phyloP scores from a whole-genome alignment of 306 rosid genomes.

The Arachis stenosperma region DNA sequence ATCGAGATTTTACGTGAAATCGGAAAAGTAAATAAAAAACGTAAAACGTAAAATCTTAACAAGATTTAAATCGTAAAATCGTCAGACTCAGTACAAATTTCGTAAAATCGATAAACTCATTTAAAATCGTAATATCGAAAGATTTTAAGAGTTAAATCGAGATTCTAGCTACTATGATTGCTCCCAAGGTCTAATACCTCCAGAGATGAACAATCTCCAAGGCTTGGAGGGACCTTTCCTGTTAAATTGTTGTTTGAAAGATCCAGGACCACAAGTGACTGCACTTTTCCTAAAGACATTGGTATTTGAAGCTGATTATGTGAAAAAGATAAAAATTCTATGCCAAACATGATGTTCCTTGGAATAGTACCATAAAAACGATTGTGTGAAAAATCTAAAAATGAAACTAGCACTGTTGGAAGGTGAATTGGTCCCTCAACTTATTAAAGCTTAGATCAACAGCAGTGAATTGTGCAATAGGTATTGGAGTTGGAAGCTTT shows the following conservation, averaged over 20 bases:
- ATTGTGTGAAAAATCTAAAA: conserved; percentile 55
- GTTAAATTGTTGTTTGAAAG: conserved; percentile 48
- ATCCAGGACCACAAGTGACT: conserved; percentile 28
- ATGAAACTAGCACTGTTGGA: neutral
- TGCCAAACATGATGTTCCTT: conserved; percentile 1
- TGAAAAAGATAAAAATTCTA: conserved; percentile 41
- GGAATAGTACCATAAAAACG: conserved; percentile 47
- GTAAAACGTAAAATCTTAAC: no score
- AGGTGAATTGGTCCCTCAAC: conserved; percentile 45
- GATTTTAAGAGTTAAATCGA: no score
- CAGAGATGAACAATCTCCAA: conserved; percentile 43
- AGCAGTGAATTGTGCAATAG: neutral
- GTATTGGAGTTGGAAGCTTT: conserved; percentile 41
- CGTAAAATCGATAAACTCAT: no score
- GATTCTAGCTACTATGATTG: no score
- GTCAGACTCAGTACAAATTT: no score
- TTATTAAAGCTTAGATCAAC: conserved; percentile 49
- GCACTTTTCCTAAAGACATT: conserved; percentile 33
- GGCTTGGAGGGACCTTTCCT: conserved; percentile 44
- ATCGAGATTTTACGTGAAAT: no score
- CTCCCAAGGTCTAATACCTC: conserved; percentile 44
- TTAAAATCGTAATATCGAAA: no score
- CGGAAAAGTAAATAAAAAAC: no score
- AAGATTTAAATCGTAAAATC: no score
- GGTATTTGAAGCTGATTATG: conserved; percentile 48